Conservation (phyloP, 2,329 filamentous ascomycete species). For the Knufia petricola region DNA sequence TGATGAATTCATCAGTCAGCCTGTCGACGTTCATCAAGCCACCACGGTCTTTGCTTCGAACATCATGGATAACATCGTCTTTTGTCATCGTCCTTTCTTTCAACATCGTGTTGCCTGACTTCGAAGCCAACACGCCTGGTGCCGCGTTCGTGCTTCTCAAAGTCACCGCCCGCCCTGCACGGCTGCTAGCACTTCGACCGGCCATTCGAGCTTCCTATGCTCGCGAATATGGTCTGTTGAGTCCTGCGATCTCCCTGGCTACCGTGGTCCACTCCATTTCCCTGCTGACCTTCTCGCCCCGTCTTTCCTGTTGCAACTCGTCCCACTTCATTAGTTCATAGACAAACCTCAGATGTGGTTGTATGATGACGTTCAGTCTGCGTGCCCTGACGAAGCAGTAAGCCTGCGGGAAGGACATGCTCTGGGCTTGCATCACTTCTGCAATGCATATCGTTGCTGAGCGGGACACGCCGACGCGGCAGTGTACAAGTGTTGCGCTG, state of each 20-base stretch:
- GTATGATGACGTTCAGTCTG: slow-evolving; percentile 92
- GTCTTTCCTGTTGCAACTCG: slow-evolving; percentile 49
- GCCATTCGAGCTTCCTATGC: neutral
- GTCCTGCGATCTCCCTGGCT: slow-evolving; percentile 78
- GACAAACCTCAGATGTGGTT: slow-evolving; percentile 87
- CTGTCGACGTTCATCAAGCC: neutral
- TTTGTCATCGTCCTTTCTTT: neutral
- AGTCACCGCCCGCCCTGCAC: neutral
- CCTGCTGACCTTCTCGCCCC: slow-evolving; percentile 44
- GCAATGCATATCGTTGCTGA: slow-evolving; percentile 97
- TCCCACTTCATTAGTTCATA: slow-evolving; percentile 97
- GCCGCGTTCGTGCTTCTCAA: neutral
- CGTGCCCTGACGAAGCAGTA: slow-evolving; percentile 95
- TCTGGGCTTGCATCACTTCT: slow-evolving; percentile 82
- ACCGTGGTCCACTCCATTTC: slow-evolving; percentile 90
- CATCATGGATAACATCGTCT: neutral
- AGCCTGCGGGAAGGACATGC: slow-evolving; percentile 76
- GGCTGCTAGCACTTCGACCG: neutral
- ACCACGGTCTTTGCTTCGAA: neutral
- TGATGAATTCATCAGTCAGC: slow-evolving; percentile 2
- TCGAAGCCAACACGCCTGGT: neutral
- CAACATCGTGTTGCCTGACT: neutral
- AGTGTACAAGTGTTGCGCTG: slow-evolving; percentile 86
- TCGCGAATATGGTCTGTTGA: slow-evolving; percentile 83
- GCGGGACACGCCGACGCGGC: slow-evolving; percentile 86